These are phyloP conservation scores for Fusarium dlaminii DNA, from an alignment of 2,329 filamentous ascomycete genomes.

Conservation along the genomic window DNA sequence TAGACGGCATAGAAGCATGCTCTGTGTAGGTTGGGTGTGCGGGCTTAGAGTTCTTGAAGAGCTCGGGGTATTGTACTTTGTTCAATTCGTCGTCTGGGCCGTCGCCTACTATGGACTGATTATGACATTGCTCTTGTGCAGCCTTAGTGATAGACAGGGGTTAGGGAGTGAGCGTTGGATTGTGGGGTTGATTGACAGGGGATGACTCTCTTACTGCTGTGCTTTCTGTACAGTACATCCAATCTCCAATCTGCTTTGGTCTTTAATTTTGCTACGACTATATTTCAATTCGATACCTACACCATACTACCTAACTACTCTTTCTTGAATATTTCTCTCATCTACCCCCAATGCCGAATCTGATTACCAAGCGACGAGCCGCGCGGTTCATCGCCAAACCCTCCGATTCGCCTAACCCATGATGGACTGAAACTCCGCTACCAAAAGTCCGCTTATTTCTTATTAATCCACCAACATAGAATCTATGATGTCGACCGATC, in stretches of 20 bases:
- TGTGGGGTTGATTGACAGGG: neutral
- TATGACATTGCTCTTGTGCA: neutral
- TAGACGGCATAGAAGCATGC: neutral
- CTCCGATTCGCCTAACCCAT: conserved; percentile 2
- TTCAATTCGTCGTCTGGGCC: neutral
- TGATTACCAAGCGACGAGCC: conserved; percentile 2
- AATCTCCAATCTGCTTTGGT: neutral
- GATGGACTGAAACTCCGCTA: conserved; percentile 17
- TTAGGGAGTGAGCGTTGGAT: neutral
- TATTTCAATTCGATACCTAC: neutral
- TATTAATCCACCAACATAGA: conserved; percentile 17
- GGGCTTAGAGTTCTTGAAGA: neutral
- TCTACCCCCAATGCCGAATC: neutral
- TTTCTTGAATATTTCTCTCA: accelerated
- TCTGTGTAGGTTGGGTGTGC: neutral
- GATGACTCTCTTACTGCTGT: neutral
- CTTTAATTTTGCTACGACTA: neutral
- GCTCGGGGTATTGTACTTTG: neutral
- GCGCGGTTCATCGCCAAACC: neutral
- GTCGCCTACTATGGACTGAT: too few species aligned
- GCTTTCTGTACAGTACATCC: neutral
- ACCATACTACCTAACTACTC: neutral
- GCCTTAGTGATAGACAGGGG: neutral
- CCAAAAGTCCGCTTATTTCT: conserved; percentile 2
- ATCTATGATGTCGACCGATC: conserved; percentile 24